Evolutionary conservation across 2,329 filamentous ascomycete genomes (phyloP).

Genomic region (Camptophora hylomeconis): DNA sequence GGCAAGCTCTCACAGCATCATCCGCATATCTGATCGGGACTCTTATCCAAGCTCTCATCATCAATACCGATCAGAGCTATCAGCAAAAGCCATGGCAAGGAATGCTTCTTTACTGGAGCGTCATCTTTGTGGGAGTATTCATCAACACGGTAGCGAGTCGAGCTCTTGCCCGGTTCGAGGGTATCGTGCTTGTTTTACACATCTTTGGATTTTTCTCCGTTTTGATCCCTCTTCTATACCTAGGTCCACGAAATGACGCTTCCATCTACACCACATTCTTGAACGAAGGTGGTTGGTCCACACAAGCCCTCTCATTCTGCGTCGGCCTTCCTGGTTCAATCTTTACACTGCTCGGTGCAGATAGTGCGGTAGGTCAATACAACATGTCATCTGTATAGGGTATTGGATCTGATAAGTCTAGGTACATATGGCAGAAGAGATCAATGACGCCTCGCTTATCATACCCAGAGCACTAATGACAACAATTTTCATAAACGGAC

Average conservation of each 20-base stretch:
- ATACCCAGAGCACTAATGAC: constrained; percentile 37
- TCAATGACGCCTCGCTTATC: constrained; percentile 33
- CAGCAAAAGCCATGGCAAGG: constrained; percentile 26
- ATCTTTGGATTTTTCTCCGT: constrained; percentile 27
- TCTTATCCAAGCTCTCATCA: constrained; percentile 24
- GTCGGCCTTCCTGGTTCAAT: constrained; percentile 20
- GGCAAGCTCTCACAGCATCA: constrained; percentile 24
- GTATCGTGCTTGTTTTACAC: constrained; percentile 19
- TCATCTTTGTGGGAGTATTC: constrained; percentile 22
- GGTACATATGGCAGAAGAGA: constrained; percentile 36
- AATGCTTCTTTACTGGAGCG: constrained; percentile 26
- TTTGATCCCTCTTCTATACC: constrained; percentile 23
- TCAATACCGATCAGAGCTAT: constrained; percentile 25
- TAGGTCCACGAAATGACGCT: constrained; percentile 24
- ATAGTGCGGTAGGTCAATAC: constrained; percentile 19
- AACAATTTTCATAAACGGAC: constrained; percentile 35
- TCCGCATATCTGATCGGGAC: constrained; percentile 22
- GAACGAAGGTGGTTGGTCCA: constrained; percentile 27
- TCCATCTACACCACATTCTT: constrained; percentile 28
- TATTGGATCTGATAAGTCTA: too few species aligned
- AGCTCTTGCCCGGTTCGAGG: constrained; percentile 21
- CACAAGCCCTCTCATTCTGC: constrained; percentile 17
- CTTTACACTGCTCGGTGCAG: constrained; percentile 16
- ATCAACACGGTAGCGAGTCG: constrained; percentile 23
- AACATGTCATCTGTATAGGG: too few species aligned